Percentiles rank a stretch among this genome's conserved stretches.
phyloP scores from a whole-genome alignment of 768 basidiomycete species.

The Daedaleopsis nitida region DNA sequence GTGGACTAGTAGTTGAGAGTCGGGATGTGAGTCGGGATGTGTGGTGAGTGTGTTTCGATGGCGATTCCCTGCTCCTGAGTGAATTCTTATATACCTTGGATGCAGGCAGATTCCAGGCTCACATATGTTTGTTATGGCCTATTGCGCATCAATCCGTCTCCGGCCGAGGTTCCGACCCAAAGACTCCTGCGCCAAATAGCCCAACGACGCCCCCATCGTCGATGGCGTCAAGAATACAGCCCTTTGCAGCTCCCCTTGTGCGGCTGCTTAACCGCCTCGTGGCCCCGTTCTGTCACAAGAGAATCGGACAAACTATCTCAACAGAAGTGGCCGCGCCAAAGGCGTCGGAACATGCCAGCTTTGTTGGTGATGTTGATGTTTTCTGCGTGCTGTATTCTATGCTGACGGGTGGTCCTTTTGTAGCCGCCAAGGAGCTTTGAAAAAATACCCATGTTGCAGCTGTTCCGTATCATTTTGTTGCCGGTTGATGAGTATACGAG shows the following conservation, averaged over 20 bases:
- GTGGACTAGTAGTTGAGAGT: not conserved
- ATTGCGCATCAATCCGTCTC: not conserved
- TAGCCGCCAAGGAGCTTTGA: not conserved
- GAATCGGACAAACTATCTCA: conserved; percentile 15
- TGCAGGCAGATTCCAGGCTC: not conserved
- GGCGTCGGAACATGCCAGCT: conserved; percentile 1
- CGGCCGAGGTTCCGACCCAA: not conserved
- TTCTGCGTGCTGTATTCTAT: conserved; percentile 5
- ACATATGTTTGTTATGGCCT: not conserved
- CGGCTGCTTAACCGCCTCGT: not conserved
- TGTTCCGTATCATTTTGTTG: not conserved
- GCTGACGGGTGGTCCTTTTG: conserved; percentile 4
- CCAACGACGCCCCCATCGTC: conserved; percentile 7
- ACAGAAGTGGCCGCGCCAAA: not conserved
- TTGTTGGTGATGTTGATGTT: conserved; percentile 10
- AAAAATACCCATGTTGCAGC: not conserved
- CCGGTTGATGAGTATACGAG: not conserved
- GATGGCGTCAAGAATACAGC: conserved; percentile 12
- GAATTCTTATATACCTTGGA: conserved; percentile 5
- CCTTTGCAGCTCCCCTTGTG: conserved; percentile 5
- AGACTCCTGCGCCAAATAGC: conserved; percentile 1
- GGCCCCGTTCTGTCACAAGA: conserved; percentile 10
- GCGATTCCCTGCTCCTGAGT: not conserved
- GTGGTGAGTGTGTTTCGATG: conserved; percentile 2
- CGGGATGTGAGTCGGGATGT: not conserved